A percentile compares a stretch with the other conserved stretches of the same genome.
phyloP scores from a whole-genome alignment of 2,329 filamentous ascomycete species.

The Penicillium sp. region DNA sequence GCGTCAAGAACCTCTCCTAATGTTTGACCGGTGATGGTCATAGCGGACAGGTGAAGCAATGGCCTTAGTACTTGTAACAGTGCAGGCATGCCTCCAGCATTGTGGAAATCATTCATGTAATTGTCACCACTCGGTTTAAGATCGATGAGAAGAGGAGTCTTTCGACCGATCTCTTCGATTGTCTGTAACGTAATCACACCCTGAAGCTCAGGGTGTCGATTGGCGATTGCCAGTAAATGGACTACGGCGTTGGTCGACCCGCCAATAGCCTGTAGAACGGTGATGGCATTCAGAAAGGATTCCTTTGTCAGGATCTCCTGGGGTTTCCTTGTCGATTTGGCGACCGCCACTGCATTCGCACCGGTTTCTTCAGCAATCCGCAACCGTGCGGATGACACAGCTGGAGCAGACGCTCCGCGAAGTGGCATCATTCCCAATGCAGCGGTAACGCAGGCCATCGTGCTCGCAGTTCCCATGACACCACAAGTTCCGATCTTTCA shows the following conservation, averaged over 20 bases:
- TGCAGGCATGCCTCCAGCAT: conserved; percentile 54
- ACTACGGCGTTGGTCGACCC: conserved; percentile 59
- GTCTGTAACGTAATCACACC: conserved; percentile 48
- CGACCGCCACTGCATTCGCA: conserved; percentile 48
- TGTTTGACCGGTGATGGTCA: conserved; percentile 50
- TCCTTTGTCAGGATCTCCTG: conserved; percentile 48
- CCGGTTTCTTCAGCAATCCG: conserved; percentile 58
- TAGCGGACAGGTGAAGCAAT: conserved; percentile 48
- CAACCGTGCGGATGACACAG: conserved; percentile 54
- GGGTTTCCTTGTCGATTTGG: conserved; percentile 41
- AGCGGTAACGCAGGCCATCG: conserved; percentile 57
- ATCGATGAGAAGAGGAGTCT: conserved; percentile 51
- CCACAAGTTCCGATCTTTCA: conserved; percentile 53
- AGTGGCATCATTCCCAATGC: conserved; percentile 57
- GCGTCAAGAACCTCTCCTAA: conserved; percentile 48
- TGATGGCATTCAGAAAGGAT: conserved; percentile 56
- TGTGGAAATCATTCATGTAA: conserved; percentile 58
- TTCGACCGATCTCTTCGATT: conserved; percentile 51
- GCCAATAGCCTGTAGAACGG: conserved; percentile 56
- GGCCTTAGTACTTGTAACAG: conserved; percentile 49
- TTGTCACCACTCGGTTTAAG: conserved; percentile 57
- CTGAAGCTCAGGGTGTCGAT: conserved; percentile 51
- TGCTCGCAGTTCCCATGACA: conserved; percentile 61
- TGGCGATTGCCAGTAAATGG: conserved; percentile 56
- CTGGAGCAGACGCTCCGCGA: conserved; percentile 54